Evolutionary conservation across 2,329 filamentous ascomycete species (phyloP).

Genomic region (Rhynchosporium graminicola): DNA sequence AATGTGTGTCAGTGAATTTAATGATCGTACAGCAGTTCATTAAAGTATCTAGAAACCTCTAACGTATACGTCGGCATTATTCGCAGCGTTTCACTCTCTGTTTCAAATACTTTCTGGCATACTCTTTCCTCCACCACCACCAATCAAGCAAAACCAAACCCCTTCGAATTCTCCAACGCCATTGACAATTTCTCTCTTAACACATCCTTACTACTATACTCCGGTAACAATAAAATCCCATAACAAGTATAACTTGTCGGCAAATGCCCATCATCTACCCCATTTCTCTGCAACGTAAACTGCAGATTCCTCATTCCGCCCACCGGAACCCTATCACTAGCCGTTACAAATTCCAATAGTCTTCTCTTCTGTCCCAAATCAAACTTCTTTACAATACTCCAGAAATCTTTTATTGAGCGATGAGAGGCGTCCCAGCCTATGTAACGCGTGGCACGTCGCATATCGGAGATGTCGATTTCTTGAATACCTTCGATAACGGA

Average conservation of each 20-base stretch:
- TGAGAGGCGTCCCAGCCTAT: constrained; percentile 76
- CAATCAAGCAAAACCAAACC: constrained; percentile 76
- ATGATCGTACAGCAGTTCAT: too few species aligned
- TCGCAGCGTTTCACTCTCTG: too few species aligned
- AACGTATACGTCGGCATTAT: too few species aligned
- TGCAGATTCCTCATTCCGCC: constrained; percentile 80
- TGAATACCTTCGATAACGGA: constrained; percentile 80
- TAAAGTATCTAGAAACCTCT: too few species aligned
- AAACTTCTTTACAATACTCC: constrained; percentile 73
- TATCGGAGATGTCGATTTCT: constrained; percentile 73
- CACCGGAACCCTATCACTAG: constrained; percentile 85
- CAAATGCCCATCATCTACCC: constrained; percentile 63
- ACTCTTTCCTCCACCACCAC: background rate
- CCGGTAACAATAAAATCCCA: constrained; percentile 80
- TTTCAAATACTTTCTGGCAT: too few species aligned
- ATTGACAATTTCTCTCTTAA: constrained; percentile 75
- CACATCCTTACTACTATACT: constrained; percentile 72
- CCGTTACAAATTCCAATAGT: constrained; percentile 92
- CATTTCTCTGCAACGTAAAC: constrained; percentile 81
- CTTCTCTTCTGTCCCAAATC: constrained; percentile 69
- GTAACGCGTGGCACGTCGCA: constrained; percentile 73
- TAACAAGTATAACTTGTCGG: constrained; percentile 94
- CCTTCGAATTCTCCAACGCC: constrained; percentile 84
- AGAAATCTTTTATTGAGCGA: constrained; percentile 75
- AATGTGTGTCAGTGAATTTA: too few species aligned